Percentiles rank a stretch among this genome's conserved stretches.
Evolutionary conservation across 1,284 basidiomycete species (phyloP).

Genomic region (Malassezia sp.): DNA sequence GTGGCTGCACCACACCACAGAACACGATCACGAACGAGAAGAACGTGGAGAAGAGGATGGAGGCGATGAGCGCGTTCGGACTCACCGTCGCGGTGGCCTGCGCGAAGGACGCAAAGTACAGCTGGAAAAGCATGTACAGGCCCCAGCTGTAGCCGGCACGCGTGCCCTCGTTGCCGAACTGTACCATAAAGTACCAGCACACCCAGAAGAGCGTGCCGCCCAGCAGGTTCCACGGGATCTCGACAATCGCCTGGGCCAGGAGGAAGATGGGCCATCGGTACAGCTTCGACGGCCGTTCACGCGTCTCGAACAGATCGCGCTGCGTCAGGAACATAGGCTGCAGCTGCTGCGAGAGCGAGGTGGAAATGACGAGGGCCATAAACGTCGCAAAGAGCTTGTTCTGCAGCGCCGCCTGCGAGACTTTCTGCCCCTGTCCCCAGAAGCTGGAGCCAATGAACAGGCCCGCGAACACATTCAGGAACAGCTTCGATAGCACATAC

Average conservation of each 20-base stretch:
- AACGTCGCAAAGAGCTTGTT: conserved; percentile 62
- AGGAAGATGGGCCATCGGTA: conserved; percentile 69
- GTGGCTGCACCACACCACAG: conserved; percentile 50
- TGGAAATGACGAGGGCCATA: conserved; percentile 43
- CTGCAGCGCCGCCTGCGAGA: conserved; percentile 49
- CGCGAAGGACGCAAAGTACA: conserved; percentile 55
- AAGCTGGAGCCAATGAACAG: conserved; percentile 54
- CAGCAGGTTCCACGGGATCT: conserved; percentile 40
- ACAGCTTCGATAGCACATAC: conserved; percentile 38
- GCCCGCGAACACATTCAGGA: conserved; percentile 51
- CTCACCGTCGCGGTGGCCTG: conserved; percentile 60
- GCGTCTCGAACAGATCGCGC: conserved; percentile 58
- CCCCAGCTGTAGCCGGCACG: conserved; percentile 26
- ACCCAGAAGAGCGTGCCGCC: conserved; percentile 36
- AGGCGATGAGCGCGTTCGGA: conserved; percentile 58
- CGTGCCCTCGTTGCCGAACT: conserved; percentile 19
- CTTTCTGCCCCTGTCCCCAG: conserved; percentile 27
- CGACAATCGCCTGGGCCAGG: conserved; percentile 47
- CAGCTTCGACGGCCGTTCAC: conserved; percentile 64
- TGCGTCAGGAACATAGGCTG: conserved; percentile 50
- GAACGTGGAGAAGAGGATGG: conserved; percentile 57
- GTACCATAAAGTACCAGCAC: conserved; percentile 33
- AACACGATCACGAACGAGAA: conserved; percentile 59
- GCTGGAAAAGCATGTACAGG: conserved; percentile 32
- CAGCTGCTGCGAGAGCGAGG: conserved; percentile 38